Conservation (phyloP, 495 filamentous ascomycete species). For the Neurospora sp. region DNA sequence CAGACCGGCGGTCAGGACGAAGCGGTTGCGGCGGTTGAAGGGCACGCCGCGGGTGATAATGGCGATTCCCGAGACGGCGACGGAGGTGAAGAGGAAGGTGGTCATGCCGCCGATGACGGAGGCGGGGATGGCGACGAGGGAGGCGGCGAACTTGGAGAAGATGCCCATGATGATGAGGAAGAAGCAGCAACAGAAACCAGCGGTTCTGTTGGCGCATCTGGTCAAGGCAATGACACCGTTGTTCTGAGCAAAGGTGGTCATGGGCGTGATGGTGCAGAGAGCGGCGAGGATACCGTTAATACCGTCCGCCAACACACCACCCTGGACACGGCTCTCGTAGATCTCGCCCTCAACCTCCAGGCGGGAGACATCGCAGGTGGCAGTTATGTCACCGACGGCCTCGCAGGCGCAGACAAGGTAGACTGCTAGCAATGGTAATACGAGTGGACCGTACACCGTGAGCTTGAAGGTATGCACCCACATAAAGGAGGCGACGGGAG, state of each 20-base stretch:
- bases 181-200: constrained; percentile 63
- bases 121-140: constrained; percentile 70
- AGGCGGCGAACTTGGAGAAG: constrained; percentile 87
- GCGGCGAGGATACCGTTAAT: constrained; percentile 71
- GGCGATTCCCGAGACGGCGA: constrained; percentile 76
- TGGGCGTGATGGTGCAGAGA: constrained; percentile 75
- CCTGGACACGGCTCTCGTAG: constrained; percentile 87
- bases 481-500: constrained; percentile 72
- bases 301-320: constrained; percentile 80
- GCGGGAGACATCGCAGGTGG: constrained; percentile 71
- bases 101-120: constrained; percentile 88
- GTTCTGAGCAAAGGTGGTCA: constrained; percentile 73
- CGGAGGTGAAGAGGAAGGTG: constrained; percentile 77
- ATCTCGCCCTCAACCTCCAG: constrained; percentile 68
- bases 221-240: constrained; percentile 89
- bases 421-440: constrained; percentile 73
- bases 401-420: constrained; percentile 87
- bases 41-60: constrained; percentile 65
- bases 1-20: constrained; percentile 73
- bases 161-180: constrained; percentile 85
- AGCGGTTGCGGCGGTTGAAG: constrained; percentile 79
- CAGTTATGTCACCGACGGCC: constrained; percentile 73
- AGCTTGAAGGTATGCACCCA: constrained; percentile 87
- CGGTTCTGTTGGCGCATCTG: constrained; percentile 78
- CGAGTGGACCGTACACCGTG: constrained; percentile 69